Percentiles rank a stretch among this genome's conserved stretches.
phyloP scores from a whole-genome alignment of 1,284 basidiomycete species.

The Leccinum subrobustum region DNA sequence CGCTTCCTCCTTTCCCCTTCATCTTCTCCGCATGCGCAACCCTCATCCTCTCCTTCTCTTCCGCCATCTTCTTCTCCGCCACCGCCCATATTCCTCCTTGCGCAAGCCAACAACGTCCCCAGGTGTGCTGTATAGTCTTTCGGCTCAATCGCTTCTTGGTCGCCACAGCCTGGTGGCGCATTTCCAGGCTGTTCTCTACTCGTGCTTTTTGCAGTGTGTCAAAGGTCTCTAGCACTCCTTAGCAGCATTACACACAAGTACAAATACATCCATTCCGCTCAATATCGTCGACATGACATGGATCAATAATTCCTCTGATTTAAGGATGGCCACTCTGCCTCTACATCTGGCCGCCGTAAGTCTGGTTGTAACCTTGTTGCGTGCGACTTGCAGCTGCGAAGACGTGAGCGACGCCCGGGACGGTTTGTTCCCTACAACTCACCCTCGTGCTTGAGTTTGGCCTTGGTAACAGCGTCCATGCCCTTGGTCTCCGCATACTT shows the following conservation, averaged over 20 bases:
- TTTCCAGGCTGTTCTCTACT: slow-evolving; percentile 40
- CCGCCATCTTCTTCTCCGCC: background rate
- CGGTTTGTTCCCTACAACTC: slow-evolving; percentile 1
- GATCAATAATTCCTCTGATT: background rate
- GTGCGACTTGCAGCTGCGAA: slow-evolving; percentile 16
- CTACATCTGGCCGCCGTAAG: slow-evolving; percentile 11
- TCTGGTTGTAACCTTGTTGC: slow-evolving; percentile 3
- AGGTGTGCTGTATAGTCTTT: slow-evolving; percentile 65
- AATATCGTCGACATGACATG: background rate
- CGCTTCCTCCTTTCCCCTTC: slow-evolving; percentile 56
- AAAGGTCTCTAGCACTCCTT: slow-evolving; percentile 60
- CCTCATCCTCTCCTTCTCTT: background rate
- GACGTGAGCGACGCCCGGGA: slow-evolving; percentile 1
- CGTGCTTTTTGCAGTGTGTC: slow-evolving; percentile 63
- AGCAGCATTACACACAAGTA: no score
- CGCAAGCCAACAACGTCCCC: slow-evolving; percentile 14
- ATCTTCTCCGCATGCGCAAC: slow-evolving; percentile 50
- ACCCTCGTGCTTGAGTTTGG: slow-evolving; percentile 25
- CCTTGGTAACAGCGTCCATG: slow-evolving; percentile 16
- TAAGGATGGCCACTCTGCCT: background rate
- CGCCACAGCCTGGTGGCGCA: slow-evolving; percentile 56
- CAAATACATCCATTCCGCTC: background rate
- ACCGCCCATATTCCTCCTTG: slow-evolving; percentile 41
- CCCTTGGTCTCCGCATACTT: slow-evolving; percentile 26
- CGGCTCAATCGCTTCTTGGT: slow-evolving; percentile 75